These are phyloP conservation scores for Ustilago trichophora DNA, from an alignment of 1,284 basidiomycete species.

Conservation along the genomic window DNA sequence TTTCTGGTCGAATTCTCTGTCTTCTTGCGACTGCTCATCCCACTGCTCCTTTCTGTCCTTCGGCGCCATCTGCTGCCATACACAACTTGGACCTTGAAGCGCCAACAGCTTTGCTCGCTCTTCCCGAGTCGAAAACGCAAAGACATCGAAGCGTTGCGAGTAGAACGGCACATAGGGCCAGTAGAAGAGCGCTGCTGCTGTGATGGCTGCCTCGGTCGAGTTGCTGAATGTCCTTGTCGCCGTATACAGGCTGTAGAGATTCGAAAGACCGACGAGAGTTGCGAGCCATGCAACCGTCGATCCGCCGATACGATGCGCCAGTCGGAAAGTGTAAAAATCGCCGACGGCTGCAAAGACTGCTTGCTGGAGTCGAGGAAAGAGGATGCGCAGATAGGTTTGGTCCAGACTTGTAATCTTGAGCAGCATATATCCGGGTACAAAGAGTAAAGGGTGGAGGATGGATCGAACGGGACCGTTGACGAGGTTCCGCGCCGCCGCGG, in stretches of 20 bases:
- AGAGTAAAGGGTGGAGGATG: slow-evolving; percentile 70
- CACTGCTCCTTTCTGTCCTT: no score
- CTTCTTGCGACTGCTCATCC: slow-evolving; percentile 4
- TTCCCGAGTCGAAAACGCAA: slow-evolving; percentile 2
- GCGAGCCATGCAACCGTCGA: slow-evolving; percentile 70
- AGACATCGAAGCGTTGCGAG: slow-evolving; percentile 10
- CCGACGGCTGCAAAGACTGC: slow-evolving; percentile 81
- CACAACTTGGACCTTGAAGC: slow-evolving; percentile 7
- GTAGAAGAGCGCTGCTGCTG: slow-evolving; percentile 78
- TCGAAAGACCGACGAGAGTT: slow-evolving; percentile 79
- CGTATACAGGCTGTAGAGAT: slow-evolving; percentile 85
- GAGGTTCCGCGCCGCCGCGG: slow-evolving; percentile 9
- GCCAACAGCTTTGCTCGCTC: slow-evolving; percentile 1
- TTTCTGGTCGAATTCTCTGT: slow-evolving; percentile 11
- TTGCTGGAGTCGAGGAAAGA: slow-evolving; percentile 78
- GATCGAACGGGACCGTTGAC: slow-evolving; percentile 64
- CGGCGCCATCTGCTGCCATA: slow-evolving; percentile 6
- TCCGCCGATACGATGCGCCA: slow-evolving; percentile 75
- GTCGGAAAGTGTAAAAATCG: slow-evolving; percentile 77
- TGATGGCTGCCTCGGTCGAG: slow-evolving; percentile 87
- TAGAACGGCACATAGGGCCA: slow-evolving; percentile 71
- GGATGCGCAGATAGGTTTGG: slow-evolving; percentile 62
- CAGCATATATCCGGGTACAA: slow-evolving; percentile 79
- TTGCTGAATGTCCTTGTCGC: slow-evolving; percentile 91
- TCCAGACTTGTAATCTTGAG: slow-evolving; percentile 74